Evolutionary conservation across 208 protist species (phyloP), one percentile per base, ranked within the genome.

Genomic region (Leptomonas pyrrhocoris): DNA sequence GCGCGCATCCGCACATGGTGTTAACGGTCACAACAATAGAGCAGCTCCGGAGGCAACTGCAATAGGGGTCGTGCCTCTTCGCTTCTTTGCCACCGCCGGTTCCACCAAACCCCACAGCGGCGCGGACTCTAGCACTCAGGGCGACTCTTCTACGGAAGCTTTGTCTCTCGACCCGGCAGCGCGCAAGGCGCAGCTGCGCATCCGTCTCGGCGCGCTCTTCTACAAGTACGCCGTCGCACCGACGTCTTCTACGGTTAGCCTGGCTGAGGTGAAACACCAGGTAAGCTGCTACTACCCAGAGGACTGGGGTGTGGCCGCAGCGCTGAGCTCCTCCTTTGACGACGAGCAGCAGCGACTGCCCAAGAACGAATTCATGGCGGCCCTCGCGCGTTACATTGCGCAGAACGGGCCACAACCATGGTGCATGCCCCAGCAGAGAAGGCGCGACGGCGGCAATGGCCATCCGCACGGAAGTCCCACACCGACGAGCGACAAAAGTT

Each of bases 141-240:
- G 9, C 9, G 62, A 7, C 62, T 18, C 3, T n/a, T 31, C 18
- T n/a, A 40, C 43, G 1, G 6, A 23, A 9, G 38, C 53, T 31
- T 38, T 38, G 15, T 25, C 36, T 5, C 2, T 50, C 9, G 50
- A 60, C 51, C 40, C 43, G 16, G 27, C 27, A 19, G 45, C 70
- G 54, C 55, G 78, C 21, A 62, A 72, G 61, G 81, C 88, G 59
- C 57, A 84, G 27, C 84, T 84, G 21, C 61, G 43, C 53, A 84
- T 94, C n/a, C 83, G 82, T 15, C 87, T 83, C 34, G 83, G 88
- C 31, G 88, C 88, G 0, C 86, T 96, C 67, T 96, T 96, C 59
- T 84, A 80, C 81, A 96, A 96, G 74, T 96, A 92, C 74, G 79
- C 88, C 38, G 46, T 84, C 1, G 49, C 63, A 3, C 79, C 77